Conservation (phyloP, 2,329 filamentous ascomycete genomes). For the Penicillium janthinellum region DNA sequence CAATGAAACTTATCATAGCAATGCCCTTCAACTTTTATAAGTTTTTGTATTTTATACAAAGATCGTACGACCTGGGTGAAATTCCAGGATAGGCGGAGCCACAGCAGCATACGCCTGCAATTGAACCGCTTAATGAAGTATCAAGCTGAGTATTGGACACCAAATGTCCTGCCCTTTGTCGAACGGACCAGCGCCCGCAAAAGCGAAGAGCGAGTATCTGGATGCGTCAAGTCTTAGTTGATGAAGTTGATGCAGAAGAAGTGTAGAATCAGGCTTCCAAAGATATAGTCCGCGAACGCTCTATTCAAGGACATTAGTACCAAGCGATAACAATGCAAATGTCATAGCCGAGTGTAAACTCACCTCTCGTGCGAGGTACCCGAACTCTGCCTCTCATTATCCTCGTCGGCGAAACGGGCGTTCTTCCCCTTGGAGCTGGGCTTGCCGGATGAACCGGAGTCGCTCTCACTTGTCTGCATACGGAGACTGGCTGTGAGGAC, state of each 20-base stretch:
- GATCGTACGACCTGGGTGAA: background rate
- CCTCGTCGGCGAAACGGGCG: slow-evolving; percentile 25
- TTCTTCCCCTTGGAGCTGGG: slow-evolving; percentile 45
- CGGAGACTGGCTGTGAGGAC: slow-evolving; percentile 88
- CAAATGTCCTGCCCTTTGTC: slow-evolving; percentile 7
- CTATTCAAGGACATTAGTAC: slow-evolving; percentile 48
- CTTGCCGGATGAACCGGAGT: slow-evolving; percentile 55
- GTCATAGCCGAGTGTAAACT: slow-evolving; percentile 10
- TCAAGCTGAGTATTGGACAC: background rate
- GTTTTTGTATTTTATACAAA: background rate
- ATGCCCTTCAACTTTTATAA: background rate
- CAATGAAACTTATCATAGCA: background rate
- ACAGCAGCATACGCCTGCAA: background rate
- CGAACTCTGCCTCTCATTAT: slow-evolving; percentile 27
- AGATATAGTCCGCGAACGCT: slow-evolving; percentile 94
- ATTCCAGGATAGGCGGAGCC: background rate
- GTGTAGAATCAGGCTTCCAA: slow-evolving; percentile 92
- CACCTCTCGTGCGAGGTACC: slow-evolving; percentile 46
- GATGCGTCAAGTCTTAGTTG: slow-evolving; percentile 63
- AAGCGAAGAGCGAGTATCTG: slow-evolving; percentile 4
- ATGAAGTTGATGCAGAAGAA: slow-evolving; percentile 99
- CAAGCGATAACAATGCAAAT: background rate
- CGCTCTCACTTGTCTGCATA: slow-evolving; percentile 75
- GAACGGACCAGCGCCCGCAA: slow-evolving; percentile 15
- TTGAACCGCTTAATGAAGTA: background rate